Percentiles rank a stretch among this genome's conserved stretches.
Conservation (phyloP, 768 basidiomycete genomes). For the Crucibulum laeve region DNA sequence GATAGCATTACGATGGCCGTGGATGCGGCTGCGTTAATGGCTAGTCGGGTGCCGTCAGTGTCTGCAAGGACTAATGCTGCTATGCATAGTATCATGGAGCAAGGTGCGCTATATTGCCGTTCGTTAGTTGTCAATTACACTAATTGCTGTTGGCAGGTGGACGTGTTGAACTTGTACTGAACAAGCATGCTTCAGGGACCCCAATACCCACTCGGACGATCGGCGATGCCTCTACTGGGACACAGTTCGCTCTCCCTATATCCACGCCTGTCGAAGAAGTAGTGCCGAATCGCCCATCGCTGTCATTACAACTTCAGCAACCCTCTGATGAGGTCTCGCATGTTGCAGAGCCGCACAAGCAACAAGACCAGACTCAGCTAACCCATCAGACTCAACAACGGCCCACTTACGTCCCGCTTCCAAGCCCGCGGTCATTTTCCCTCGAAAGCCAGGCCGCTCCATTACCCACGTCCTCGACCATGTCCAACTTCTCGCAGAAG, state of each 20-base stretch:
- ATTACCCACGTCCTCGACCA: constrained; percentile 14
- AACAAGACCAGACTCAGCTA: not conserved
- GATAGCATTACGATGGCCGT: constrained; percentile 21
- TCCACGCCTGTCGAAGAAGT: constrained; percentile 3
- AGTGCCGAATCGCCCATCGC: not conserved
- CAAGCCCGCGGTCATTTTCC: constrained; percentile 26
- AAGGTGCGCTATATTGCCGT: constrained; percentile 15
- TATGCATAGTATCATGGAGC: constrained; percentile 64
- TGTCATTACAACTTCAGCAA: not conserved
- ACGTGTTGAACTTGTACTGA: constrained; percentile 50
- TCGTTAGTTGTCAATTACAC: not conserved
- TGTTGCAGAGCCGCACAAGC: constrained; percentile 3
- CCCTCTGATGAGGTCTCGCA: constrained; percentile 1
- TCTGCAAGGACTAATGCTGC: constrained; percentile 35
- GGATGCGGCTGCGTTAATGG: constrained; percentile 23
- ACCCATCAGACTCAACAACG: constrained; percentile 9
- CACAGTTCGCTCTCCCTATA: constrained; percentile 16
- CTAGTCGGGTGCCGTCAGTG: constrained; percentile 19
- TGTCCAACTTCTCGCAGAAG: constrained; percentile 17
- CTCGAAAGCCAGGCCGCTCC: constrained; percentile 17
- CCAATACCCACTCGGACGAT: constrained; percentile 33
- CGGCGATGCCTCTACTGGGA: constrained; percentile 35
- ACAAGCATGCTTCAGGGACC: constrained; percentile 28
- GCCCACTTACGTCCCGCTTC: constrained; percentile 34
- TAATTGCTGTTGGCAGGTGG: constrained; percentile 33